phyloP scores from a whole-genome alignment of 179 eudicot genomes.

The Carnegiea gigantea region DNA sequence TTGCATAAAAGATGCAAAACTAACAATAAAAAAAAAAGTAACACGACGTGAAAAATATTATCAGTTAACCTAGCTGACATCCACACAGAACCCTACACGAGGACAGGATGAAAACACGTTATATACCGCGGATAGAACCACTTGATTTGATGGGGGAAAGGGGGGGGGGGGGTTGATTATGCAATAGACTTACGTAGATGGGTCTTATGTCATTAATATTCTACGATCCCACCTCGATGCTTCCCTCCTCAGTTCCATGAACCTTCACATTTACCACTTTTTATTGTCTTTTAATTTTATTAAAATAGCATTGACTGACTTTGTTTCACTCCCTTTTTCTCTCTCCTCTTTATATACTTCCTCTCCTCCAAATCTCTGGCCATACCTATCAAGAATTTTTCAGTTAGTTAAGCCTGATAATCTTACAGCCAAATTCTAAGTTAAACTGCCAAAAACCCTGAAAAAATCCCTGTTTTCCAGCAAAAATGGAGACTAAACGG shows the following conservation, averaged over 20 bases:
- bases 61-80: no score
- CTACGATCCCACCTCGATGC: slow-evolving; percentile 17
- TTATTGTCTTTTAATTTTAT: not conserved
- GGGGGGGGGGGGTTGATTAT: not conserved
- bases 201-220: slow-evolving; percentile 14
- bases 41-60: no score
- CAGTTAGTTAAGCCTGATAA: not conserved
- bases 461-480: not conserved
- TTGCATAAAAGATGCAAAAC: no score
- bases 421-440: not conserved
- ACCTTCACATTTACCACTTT: slow-evolving; percentile 14
- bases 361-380: not conserved
- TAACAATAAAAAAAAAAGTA: no score
- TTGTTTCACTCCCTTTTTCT: not conserved
- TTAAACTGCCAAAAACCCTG: not conserved
- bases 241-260: slow-evolving; percentile 37
- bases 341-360: not conserved
- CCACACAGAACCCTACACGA: not conserved
- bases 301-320: not conserved
- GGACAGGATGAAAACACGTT: not conserved
- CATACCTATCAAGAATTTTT: not conserved
- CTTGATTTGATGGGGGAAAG: not conserved
- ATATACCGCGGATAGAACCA: not conserved
- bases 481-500: slow-evolving; percentile 51
- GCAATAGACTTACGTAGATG: not conserved